A percentile compares a stretch with the other conserved stretches of the same genome.
phyloP scores from a whole-genome alignment of 2,329 filamentous ascomycete genomes.

The Colletotrichum nymphaeae region DNA sequence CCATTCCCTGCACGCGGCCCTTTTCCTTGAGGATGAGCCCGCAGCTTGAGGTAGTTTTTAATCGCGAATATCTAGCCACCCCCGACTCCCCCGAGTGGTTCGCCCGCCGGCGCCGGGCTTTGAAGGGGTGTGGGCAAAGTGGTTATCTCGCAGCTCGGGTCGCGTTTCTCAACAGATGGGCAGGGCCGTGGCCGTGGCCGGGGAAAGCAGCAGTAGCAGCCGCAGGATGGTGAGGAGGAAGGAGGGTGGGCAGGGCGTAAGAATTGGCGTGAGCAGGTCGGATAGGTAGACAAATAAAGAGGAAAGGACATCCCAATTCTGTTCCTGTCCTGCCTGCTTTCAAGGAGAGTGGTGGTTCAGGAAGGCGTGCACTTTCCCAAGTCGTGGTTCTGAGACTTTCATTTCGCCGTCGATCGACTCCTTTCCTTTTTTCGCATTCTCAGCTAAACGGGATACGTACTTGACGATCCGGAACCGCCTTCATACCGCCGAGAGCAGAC shows the following conservation, averaged over 20 bases:
- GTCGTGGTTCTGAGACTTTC: neutral
- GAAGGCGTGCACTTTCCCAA: neutral
- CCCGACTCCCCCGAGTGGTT: constrained; percentile 4
- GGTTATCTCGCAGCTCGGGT: neutral
- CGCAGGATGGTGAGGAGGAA: constrained; percentile 2
- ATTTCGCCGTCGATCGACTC: neutral
- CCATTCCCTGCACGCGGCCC: constrained; percentile 13
- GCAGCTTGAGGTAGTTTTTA: neutral
- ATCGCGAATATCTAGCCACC: neutral
- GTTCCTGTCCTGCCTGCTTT: constrained; percentile 18
- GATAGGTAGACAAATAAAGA: constrained; percentile 25
- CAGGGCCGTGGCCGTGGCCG: neutral
- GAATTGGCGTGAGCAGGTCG: constrained; percentile 13
- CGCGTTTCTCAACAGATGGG: constrained; percentile 23
- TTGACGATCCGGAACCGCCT: neutral
- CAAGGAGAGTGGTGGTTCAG: neutral
- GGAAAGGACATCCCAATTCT: neutral
- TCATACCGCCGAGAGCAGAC: neutral
- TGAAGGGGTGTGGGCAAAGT: neutral
- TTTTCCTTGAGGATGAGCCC: constrained; percentile 3
- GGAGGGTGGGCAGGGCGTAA: constrained; percentile 2
- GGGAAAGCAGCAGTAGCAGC: neutral
- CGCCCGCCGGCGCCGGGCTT: constrained; percentile 4
- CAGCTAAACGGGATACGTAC: neutral
- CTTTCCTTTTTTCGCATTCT: neutral